A percentile compares a stretch with the other conserved stretches of the same genome.
These are phyloP conservation scores for Candida andamanensis DNA, from an alignment of 805 yeast species.

Conservation along the genomic window DNA sequence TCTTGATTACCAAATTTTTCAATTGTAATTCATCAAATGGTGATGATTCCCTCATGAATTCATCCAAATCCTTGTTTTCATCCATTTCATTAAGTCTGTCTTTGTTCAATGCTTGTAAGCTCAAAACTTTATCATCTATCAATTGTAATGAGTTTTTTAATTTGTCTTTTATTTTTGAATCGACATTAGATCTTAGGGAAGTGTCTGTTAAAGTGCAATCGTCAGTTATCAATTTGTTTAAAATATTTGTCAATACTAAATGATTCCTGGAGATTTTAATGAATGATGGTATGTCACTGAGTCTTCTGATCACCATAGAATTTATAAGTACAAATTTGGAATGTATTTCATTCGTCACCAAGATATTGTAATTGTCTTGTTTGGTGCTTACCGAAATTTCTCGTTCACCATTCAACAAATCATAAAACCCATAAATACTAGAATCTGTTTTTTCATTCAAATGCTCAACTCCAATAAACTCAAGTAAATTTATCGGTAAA, in stretches of 20 bases:
- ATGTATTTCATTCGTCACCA: slow-evolving; percentile 9
- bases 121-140: slow-evolving; percentile 35
- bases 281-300: slow-evolving; percentile 20
- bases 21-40: slow-evolving; percentile 13
- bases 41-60: slow-evolving; percentile 20
- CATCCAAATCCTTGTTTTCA: slow-evolving; percentile 17
- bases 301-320: slow-evolving; percentile 17
- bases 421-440: slow-evolving; percentile 5
- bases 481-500: slow-evolving; percentile 25
- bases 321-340: slow-evolving; percentile 19
- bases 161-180: slow-evolving; percentile 15
- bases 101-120: slow-evolving; percentile 24
- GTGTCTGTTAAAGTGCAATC: not conserved
- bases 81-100: slow-evolving; percentile 8
- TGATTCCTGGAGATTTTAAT: slow-evolving; percentile 29
- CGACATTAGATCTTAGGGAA: slow-evolving; percentile 11
- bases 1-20: slow-evolving; percentile 18
- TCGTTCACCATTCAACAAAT: slow-evolving; percentile 10
- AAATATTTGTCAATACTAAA: slow-evolving; percentile 21
- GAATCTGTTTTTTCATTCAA: slow-evolving; percentile 1
- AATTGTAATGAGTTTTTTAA: slow-evolving; percentile 31
- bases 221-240: slow-evolving; percentile 2
- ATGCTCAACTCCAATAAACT: slow-evolving; percentile 20
- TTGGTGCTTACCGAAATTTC: slow-evolving; percentile 5
- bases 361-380: not conserved